Conservation (phyloP, 768 basidiomycete species). For the Naganishia randhawae region DNA sequence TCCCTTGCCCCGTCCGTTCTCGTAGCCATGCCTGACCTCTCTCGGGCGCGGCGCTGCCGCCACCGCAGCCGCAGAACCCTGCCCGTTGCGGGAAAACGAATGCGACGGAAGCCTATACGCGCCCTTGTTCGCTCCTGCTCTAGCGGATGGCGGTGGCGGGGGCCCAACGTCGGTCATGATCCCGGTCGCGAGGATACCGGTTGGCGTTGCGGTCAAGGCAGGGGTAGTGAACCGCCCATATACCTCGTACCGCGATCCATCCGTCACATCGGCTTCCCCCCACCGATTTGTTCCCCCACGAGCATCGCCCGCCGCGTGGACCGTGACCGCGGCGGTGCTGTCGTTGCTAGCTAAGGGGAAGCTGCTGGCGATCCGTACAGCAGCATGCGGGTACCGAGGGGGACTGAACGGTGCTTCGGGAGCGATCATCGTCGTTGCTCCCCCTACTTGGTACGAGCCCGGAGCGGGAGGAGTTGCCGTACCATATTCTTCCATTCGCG, state of each 20-base stretch:
- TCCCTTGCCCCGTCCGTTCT: neutral
- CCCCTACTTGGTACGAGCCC: neutral
- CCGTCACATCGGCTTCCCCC: neutral
- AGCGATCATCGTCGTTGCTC: neutral
- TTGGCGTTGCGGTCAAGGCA: too few species aligned
- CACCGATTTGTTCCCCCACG: neutral
- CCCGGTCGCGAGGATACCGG: too few species aligned
- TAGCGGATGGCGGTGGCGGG: neutral
- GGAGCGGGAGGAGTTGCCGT: too few species aligned
- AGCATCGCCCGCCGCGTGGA: neutral
- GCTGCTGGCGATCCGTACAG: neutral
- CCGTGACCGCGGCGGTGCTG: neutral
- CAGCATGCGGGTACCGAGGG: neutral
- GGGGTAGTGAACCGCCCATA: neutral
- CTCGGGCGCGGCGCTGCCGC: neutral
- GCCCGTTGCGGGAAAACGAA: slow-evolving; percentile 1
- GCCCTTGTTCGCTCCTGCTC: neutral
- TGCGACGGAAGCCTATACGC: neutral
- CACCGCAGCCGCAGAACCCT: neutral
- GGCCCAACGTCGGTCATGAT: neutral
- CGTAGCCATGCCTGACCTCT: neutral
- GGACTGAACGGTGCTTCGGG: neutral
- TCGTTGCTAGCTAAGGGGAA: neutral
- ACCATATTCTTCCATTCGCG: too few species aligned
- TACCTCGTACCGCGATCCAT: neutral